Percentiles rank a stretch among this genome's conserved stretches.
Conservation (phyloP, 1,284 basidiomycete species). For the Tranzscheliella williamsii region DNA sequence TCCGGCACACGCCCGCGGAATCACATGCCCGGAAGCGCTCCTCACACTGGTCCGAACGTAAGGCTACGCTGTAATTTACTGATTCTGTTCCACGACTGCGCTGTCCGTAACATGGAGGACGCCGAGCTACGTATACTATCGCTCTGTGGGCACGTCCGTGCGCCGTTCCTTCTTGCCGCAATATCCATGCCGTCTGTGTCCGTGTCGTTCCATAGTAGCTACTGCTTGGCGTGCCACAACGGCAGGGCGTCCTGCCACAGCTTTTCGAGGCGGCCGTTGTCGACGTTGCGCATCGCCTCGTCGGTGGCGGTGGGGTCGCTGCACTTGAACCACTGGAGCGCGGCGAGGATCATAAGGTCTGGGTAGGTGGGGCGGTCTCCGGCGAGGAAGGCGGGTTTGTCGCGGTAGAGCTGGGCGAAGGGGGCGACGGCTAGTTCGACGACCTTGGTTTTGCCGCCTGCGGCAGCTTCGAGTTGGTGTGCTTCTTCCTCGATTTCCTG, state of each 20-base stretch:
- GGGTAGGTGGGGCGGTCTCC: conserved; percentile 16
- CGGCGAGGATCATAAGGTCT: conserved; percentile 12
- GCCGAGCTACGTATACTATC: too few relatives aligned
- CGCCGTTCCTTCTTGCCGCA: too few relatives aligned
- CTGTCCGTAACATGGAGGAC: too few relatives aligned
- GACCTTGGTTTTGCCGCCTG: conserved; percentile 8
- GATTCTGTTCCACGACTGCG: too few relatives aligned
- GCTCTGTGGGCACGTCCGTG: too few relatives aligned
- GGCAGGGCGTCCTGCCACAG: conserved; percentile 10
- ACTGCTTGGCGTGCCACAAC: conserved; percentile 3
- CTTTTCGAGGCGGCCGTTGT: conserved; percentile 4
- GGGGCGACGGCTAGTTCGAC: conserved; percentile 10
- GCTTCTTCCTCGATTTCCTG: conserved; percentile 9
- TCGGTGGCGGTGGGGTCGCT: conserved; percentile 5
- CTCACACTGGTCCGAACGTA: too few relatives aligned
- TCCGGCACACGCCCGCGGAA: too few relatives aligned
- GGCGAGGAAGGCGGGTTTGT: conserved; percentile 3
- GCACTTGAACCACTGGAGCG: conserved; percentile 28
- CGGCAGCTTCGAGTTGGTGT: conserved; percentile 1
- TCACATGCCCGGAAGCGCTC: too few relatives aligned
- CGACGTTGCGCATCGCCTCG: conserved; percentile 3
- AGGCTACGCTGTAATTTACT: too few relatives aligned
- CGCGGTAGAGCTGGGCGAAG: conserved; percentile 11
- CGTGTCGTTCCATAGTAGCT: too few relatives aligned
- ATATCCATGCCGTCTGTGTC: too few relatives aligned